A percentile compares a stretch with the other conserved stretches of the same genome.
phyloP scores from a whole-genome alignment of 2,329 filamentous ascomycete genomes.

The Exophiala spinifera region DNA sequence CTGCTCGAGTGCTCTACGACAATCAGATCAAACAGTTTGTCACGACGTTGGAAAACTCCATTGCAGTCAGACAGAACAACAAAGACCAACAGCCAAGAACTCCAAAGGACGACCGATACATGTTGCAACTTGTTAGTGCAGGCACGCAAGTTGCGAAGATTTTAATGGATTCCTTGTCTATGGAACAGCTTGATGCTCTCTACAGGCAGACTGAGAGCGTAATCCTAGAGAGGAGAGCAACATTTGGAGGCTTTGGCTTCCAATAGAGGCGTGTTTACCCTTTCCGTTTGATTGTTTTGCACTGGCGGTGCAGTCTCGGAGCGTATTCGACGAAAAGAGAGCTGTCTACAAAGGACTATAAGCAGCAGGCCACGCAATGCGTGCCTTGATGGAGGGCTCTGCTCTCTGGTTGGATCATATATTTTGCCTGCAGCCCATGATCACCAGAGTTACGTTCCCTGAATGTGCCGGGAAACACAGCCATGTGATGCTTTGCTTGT shows the following conservation, averaged over 20 bases:
- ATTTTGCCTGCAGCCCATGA: no score
- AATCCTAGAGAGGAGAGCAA: conserved; percentile 63
- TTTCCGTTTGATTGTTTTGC: background rate
- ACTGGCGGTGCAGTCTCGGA: background rate
- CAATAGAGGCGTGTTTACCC: conserved; percentile 7
- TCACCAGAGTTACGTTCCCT: no score
- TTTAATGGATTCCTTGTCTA: conserved; percentile 76
- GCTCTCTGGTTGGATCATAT: no score
- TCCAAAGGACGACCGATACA: conserved; percentile 83
- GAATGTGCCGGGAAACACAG: no score
- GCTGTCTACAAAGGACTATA: background rate
- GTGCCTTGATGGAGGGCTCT: no score
- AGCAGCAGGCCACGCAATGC: background rate
- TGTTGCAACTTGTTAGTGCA: conserved; percentile 81
- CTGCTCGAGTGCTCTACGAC: conserved; percentile 78
- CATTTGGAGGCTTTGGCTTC: conserved; percentile 20
- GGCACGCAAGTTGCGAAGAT: conserved; percentile 86
- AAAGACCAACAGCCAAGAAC: conserved; percentile 62
- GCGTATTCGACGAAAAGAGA: background rate
- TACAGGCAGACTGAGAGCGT: conserved; percentile 78
- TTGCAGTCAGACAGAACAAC: conserved; percentile 63
- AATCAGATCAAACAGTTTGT: conserved; percentile 90
- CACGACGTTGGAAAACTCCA: conserved; percentile 80
- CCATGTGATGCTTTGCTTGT: background rate
- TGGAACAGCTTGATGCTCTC: conserved; percentile 76